Evolutionary conservation across 306 rosid genomes (phyloP).

Genomic region (Quillaja saponaria): DNA sequence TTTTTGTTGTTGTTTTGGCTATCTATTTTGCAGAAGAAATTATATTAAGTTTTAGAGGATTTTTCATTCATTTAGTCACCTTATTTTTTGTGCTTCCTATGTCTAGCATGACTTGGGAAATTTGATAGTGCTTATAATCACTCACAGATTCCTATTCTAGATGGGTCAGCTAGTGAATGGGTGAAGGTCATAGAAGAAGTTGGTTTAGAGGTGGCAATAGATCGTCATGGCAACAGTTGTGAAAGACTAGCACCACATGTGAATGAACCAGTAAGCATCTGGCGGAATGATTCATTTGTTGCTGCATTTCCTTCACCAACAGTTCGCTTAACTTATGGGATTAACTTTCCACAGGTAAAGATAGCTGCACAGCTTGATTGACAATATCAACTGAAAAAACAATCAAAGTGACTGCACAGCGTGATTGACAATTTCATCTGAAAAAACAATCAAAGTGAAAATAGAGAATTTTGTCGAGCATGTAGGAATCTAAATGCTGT

Average conservation of each 20-base stretch:
- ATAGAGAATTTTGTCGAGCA: slow-evolving; percentile 1
- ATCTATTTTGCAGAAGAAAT: too few species aligned
- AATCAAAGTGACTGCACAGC: too few species aligned
- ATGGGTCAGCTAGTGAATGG: slow-evolving; percentile 91
- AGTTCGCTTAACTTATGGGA: slow-evolving; percentile 68
- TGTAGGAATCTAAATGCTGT: slow-evolving; percentile 1
- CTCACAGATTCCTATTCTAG: slow-evolving; percentile 83
- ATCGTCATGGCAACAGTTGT: slow-evolving; percentile 46
- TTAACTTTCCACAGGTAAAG: slow-evolving; percentile 74
- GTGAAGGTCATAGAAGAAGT: slow-evolving; percentile 64
- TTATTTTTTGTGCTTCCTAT: too few species aligned
- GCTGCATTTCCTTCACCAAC: slow-evolving; percentile 72
- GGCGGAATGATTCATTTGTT: slow-evolving; percentile 72
- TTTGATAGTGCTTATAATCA: slow-evolving; percentile 24
- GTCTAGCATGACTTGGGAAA: slow-evolving; percentile 11
- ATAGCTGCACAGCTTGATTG: slow-evolving; percentile 17
- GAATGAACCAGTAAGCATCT: slow-evolving; percentile 60
- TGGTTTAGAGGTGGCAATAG: slow-evolving; percentile 64
- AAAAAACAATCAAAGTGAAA: too few species aligned
- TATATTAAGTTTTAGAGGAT: too few species aligned
- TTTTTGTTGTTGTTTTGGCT: too few species aligned
- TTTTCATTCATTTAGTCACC: too few species aligned
- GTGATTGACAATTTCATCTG: too few species aligned
- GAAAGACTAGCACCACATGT: slow-evolving; percentile 70
- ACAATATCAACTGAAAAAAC: slow-evolving; percentile 28